Conservation (phyloP, 2,329 filamentous ascomycete genomes). For the Zymoseptoria brevis region DNA sequence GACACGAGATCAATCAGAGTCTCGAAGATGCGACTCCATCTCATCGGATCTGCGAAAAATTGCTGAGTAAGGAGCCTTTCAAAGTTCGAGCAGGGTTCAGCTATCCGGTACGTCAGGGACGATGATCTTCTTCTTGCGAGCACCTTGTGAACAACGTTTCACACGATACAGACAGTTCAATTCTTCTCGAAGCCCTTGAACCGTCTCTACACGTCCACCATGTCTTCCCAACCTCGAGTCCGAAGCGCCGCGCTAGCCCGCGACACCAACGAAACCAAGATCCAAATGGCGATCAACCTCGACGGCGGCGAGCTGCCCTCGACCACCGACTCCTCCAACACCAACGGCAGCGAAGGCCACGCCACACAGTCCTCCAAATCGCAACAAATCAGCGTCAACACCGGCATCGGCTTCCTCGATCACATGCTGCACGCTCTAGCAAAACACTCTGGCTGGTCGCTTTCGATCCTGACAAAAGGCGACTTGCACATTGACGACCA, state of each 20-base stretch:
- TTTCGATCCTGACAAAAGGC: constrained; percentile 73
- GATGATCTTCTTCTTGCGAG: not conserved
- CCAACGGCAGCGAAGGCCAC: constrained; percentile 51
- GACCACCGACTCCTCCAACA: constrained; percentile 45
- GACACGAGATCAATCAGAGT: not conserved
- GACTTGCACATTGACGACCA: constrained; percentile 97
- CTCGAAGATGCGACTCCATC: not conserved
- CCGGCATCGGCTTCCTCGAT: constrained; percentile 94
- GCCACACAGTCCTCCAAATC: constrained; percentile 76
- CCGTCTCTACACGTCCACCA: constrained; percentile 4
- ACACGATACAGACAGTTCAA: not conserved
- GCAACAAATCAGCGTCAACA: constrained; percentile 80
- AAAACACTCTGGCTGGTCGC: constrained; percentile 91
- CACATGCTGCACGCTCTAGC: constrained; percentile 97
- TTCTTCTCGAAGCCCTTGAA: not conserved
- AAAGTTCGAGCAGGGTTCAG: constrained; percentile 6
- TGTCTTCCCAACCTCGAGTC: constrained; percentile 26
- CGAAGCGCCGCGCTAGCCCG: constrained; percentile 74
- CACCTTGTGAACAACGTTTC: not conserved
- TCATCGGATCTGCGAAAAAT: constrained; percentile 1
- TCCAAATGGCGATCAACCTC: constrained; percentile 83
- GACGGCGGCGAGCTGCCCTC: constrained; percentile 64
- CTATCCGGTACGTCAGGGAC: not conserved
- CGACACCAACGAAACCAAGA: constrained; percentile 97
- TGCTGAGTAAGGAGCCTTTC: constrained; percentile 7